A percentile compares a stretch with the other conserved stretches of the same genome.
Evolutionary conservation across 768 basidiomycete species (phyloP).

Genomic region (Macrolepiota fuliginosa): DNA sequence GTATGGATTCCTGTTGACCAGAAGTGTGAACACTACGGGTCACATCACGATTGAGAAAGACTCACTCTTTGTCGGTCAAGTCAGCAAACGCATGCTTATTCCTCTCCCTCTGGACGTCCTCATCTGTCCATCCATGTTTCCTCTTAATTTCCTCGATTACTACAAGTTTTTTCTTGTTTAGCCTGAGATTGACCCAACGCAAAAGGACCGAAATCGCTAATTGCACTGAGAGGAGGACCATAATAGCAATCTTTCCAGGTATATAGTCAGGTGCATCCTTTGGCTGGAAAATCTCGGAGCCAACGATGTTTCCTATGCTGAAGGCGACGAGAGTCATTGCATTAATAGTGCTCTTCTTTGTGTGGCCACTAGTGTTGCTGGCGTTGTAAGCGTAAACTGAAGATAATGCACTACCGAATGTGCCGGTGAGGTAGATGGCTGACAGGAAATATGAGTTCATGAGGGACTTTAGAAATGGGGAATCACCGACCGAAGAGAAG

Average conservation of each 20-base stretch:
- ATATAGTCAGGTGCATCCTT: slow-evolving; percentile 62
- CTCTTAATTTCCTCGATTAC: slow-evolving; percentile 42
- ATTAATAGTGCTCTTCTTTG: slow-evolving; percentile 68
- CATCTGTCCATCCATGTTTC: slow-evolving; percentile 53
- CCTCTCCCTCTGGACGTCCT: slow-evolving; percentile 54
- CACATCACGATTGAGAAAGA: not conserved
- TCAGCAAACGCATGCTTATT: slow-evolving; percentile 63
- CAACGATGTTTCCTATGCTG: slow-evolving; percentile 58
- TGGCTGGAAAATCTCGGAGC: slow-evolving; percentile 61
- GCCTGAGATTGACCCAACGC: slow-evolving; percentile 50
- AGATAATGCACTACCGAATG: slow-evolving; percentile 58
- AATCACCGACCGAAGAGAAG: slow-evolving; percentile 48
- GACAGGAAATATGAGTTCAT: not conserved
- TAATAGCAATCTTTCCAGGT: slow-evolving; percentile 65
- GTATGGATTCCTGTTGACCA: slow-evolving; percentile 11
- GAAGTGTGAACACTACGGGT: not conserved
- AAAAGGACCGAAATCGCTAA: slow-evolving; percentile 46
- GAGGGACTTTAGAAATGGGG: not conserved
- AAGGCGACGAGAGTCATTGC: slow-evolving; percentile 57
- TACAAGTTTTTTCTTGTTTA: slow-evolving; percentile 47
- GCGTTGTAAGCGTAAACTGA: slow-evolving; percentile 65
- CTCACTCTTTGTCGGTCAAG: slow-evolving; percentile 62
- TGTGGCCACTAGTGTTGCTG: slow-evolving; percentile 61
- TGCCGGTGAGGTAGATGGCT: slow-evolving; percentile 51
- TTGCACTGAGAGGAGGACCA: slow-evolving; percentile 55